Evolutionary conservation across 257 asterid genomes (phyloP).

Genomic region (Przewalskia tangutica): DNA sequence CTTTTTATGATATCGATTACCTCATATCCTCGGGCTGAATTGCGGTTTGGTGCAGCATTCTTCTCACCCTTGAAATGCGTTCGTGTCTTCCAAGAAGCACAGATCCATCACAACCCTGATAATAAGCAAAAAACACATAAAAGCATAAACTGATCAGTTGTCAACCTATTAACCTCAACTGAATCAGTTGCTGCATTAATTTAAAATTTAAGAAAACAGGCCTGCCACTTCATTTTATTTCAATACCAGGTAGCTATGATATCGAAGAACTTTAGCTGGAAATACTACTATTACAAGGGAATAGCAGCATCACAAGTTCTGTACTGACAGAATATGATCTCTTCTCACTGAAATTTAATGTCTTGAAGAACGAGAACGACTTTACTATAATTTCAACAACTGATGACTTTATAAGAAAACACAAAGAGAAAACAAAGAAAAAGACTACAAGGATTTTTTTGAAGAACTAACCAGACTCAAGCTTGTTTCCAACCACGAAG

Average conservation of each 20-base stretch:
- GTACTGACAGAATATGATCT: too few relatives aligned
- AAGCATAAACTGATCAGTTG: background rate
- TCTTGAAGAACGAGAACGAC: too few relatives aligned
- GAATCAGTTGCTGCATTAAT: background rate
- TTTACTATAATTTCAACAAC: too few relatives aligned
- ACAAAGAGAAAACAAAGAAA: too few relatives aligned
- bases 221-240: background rate
- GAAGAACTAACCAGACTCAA: too few relatives aligned
- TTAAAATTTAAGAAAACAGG: background rate
- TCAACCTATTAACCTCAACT: background rate
- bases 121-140: background rate
- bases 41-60: conserved; percentile 52
- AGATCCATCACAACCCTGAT: conserved; percentile 77
- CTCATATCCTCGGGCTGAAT: conserved; percentile 58
- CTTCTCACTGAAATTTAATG: too few relatives aligned
- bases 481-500: too few relatives aligned
- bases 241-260: background rate
- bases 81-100: conserved; percentile 63
- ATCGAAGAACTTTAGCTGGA: background rate
- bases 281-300: background rate
- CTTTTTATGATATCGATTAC: conserved; percentile 53
- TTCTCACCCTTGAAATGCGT: conserved; percentile 57
- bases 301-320: too few relatives aligned
- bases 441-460: too few relatives aligned
- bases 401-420: too few relatives aligned